phyloP scores from a whole-genome alignment of 2,329 filamentous ascomycete genomes.

The Trichoderma citrinoviride region DNA sequence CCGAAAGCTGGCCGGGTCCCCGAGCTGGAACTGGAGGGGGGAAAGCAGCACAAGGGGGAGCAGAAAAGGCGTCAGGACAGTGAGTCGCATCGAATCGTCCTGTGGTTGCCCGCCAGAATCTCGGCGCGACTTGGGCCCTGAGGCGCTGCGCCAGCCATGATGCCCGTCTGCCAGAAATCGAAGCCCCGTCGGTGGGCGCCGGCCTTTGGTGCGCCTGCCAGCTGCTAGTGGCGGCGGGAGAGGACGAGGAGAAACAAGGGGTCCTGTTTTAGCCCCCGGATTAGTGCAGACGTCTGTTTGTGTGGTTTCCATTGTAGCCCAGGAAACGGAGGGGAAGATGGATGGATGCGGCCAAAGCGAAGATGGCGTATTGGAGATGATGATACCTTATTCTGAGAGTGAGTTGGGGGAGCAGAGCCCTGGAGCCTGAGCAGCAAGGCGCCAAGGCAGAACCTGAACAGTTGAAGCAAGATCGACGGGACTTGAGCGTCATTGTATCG shows the following conservation, averaged over 20 bases:
- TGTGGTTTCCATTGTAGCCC: neutral
- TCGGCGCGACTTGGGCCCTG: neutral
- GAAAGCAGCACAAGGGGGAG: neutral
- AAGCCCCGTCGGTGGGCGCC: neutral
- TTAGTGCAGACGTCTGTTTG: neutral
- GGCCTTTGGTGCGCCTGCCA: neutral
- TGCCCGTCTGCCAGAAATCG: neutral
- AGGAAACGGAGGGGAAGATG: neutral
- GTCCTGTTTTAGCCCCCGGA: neutral
- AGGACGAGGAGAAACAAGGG: neutral
- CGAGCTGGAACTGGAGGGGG: neutral
- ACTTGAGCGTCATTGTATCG: too few species aligned
- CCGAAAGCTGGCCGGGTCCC: conserved; percentile 9
- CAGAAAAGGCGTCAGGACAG: neutral
- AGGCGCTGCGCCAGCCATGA: neutral
- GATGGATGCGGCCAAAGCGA: neutral
- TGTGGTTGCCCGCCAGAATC: neutral
- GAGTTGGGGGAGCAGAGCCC: too few species aligned
- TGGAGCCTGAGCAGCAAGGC: too few species aligned
- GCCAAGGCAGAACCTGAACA: too few species aligned
- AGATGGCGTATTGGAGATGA: too few species aligned
- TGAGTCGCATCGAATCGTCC: neutral
- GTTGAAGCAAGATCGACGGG: too few species aligned
- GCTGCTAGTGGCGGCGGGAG: conserved; percentile 4
- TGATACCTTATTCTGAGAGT: too few species aligned